Base-by-base conservation (phyloP, 164 flowering plant genomes). In the Platanus orientalis region DNA sequence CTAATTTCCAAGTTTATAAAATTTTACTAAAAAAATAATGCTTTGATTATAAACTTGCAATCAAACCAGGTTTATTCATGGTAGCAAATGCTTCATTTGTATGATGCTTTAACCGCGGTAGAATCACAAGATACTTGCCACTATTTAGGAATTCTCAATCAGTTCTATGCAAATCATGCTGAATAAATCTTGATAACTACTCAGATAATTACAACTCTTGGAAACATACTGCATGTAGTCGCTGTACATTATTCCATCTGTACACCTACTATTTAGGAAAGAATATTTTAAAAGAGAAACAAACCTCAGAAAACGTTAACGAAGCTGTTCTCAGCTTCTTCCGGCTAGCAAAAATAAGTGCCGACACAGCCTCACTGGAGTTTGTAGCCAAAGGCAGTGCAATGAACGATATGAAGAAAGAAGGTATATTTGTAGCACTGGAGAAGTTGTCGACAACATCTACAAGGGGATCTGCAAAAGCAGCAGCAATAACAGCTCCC, bases 281-380 rank as follows among this genome's bases (percentile, higher is more conserved):
- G 4, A 12, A 53, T 16, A 26, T 26, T 6, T 53, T 0, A 53
- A 0, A 48, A 26, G 19, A 48, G 14, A 64, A 28, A 58, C 66
- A 57, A 47, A 82, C 86, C 86, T 78, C 82, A 19, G 86, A 82
- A 39, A 70, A 82, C 14, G 86, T 73, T 27, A 82, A 73, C 28
- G 84, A 82, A 47, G 81, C 59, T 34, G 72, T 72, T 58, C 74
- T 69, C 55, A 32, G 7, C 57, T 68, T 78, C 72, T 73, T 80
- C 13, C 73, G 73, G 26, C 71, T 63, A 40, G 81, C 77, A 58
- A 75, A 66, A 0, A 63, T 70, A 10, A 80, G 54, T 6, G 76
- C 76, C 7, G 84, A 72, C 25, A 78, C 67, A 28, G 70, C 78
- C 58, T 68, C 80, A 51, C 82, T 80, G 56, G 78, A 73, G 57